Conservation (phyloP, 345 rosid species). For the Sisymbrium altissimum region DNA sequence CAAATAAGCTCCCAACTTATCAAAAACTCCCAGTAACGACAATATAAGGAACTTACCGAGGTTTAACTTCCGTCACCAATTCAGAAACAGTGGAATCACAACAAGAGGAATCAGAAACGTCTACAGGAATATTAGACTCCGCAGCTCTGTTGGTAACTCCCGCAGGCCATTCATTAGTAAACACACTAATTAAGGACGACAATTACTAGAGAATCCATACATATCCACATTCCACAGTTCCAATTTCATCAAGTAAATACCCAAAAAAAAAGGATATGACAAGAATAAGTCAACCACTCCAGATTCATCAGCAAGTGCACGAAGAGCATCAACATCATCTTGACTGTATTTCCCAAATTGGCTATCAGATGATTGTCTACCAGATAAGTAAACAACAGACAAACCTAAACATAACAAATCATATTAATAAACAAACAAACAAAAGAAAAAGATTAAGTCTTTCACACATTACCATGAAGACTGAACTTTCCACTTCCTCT, state of each 20-base stretch:
- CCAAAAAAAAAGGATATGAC: slow-evolving; percentile 68
- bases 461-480: slow-evolving; percentile 47
- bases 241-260: not conserved
- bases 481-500: slow-evolving; percentile 91
- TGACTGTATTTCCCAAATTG: slow-evolving; percentile 75
- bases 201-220: not conserved
- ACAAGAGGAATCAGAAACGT: slow-evolving; percentile 50
- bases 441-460: not conserved
- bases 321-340: slow-evolving; percentile 84
- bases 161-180: slow-evolving; percentile 94
- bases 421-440: not conserved
- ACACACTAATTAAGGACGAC: slow-evolving; percentile 47
- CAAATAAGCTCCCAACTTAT: not conserved
- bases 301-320: slow-evolving; percentile 89
- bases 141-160: slow-evolving; percentile 61
- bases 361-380: slow-evolving; percentile 51
- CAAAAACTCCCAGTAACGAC: not conserved
- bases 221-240: not conserved
- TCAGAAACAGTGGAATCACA: slow-evolving; percentile 59
- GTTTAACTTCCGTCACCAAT: slow-evolving; percentile 80
- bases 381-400: slow-evolving; percentile 77
- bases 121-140: slow-evolving; percentile 48
- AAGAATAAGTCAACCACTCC: slow-evolving; percentile 76
- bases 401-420: slow-evolving; percentile 56
- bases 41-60: slow-evolving; percentile 55